Evolutionary conservation across 257 asterid genomes (phyloP), one percentile per base, ranked within the genome.

Genomic region (Gentiana macrophylla): DNA sequence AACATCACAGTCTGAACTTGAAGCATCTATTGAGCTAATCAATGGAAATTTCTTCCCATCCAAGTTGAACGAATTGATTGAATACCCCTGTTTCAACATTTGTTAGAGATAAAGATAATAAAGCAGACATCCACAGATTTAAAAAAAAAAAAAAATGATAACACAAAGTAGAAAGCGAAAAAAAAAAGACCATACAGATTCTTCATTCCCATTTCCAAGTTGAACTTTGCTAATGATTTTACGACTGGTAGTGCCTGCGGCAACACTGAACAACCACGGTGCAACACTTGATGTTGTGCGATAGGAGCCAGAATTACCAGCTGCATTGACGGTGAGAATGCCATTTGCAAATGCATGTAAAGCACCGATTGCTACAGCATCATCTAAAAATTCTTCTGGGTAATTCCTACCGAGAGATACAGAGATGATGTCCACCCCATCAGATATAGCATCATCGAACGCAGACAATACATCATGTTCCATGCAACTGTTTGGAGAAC

Each of bases 381-480:
- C 82, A 0, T 5, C 0, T 7, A 13, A 8, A 3, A 65, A n/a
- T 1, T 47, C 45, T 0, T 12, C 0, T 7, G 63, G 10, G 1
- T 0, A 2, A 0, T 1, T 0, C 10, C 10, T 1, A 41, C 77
- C 84, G 3, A 75, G 3, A 24, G 81, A 79, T 1, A 75, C 9
- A 0, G 77, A 32, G 7, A 79, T 63, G 53, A 75, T 72, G 35
- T 72, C 81, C 0, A 74, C 81, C 12, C 84, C 81, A 62, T 72
- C 79, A 24, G 84, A 75, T 41, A 75, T 75, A 10, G 81, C 81
- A 72, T 78, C 81, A 37, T 74, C 79, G 46, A 78, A 74, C 33
- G 75, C 81, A 35, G 79, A 75, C 4, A 79, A 13, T 41, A 79
- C 37, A 5, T 6, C 59, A 0, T 3, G 12, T 1, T 50, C 37